Base-by-base conservation (phyloP, 352 stramenopile species). In the Phytophthora cryptogea region DNA sequence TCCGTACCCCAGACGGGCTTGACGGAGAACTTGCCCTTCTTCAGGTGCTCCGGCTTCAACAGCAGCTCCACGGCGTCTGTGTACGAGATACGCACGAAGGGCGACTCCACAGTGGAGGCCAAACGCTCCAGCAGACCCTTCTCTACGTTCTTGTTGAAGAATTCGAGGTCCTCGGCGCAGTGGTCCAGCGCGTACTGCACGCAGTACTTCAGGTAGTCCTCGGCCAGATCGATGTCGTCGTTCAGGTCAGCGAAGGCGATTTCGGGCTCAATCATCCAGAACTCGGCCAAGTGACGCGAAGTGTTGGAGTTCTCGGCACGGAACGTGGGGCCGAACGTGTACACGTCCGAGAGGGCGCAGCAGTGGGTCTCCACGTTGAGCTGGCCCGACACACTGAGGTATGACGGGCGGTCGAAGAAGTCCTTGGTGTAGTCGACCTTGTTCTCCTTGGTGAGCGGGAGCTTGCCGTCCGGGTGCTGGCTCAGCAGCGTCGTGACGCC, bases 311-410 rank as follows among this genome's bases (percentile, higher is more conserved):
- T 99, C 84, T 99, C 97, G 9, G 97, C 97, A 32, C 97, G 92
- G 75, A 99, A 99, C 41, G 97, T 99, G 17, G 97, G 97, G 14
- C 97, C 97, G 71, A 99, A 99, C 30, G 97, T 99, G 76, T 99
- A 99, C 51, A 89, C 80, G 54, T 93, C 78, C 61, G 78, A 88
- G 17, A 93, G 66, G 8, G 92, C 89, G 55, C 87, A 96, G 68
- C 88, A 92, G 74, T 97, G 88, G 37, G 90, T 98, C 76, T 98
- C 94, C 3, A 97, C 93, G 59, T 98, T 97, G n/a, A 98, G 81
- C 73, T 99, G 96, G n/a, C 95, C 95, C n/a, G 92, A 98, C 0
- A 99, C 97, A 55, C 90, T 98, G 8, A 98, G 76, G 74, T 71
- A 96, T 27, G 86, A 82, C 13, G 83, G 80, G 26, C 83, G 79